Evolutionary conservation across 164 flowering plant genomes (phyloP), one percentile per base, ranked within the genome.

Genomic region (Saururus chinensis): DNA sequence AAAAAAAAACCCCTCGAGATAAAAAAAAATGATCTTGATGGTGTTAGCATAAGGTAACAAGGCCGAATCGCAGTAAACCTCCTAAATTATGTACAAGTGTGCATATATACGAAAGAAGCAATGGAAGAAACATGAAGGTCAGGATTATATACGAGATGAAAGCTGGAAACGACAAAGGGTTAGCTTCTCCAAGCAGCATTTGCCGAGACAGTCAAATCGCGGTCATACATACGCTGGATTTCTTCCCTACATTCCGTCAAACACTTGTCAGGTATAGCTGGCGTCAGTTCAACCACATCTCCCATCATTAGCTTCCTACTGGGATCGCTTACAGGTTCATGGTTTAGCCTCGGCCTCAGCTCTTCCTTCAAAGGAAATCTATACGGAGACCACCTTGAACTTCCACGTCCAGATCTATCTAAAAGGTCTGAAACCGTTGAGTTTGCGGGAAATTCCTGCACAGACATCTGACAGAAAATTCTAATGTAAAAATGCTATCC

Each of bases 191-290:
- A 60, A 40, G 83, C 42, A 59, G 80, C 60, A 22, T 71, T 51
- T 51, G 68, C 56, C 7, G 84, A 60, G 9, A 74, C 70, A 9
- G 80, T 56, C 9, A 66, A 52, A 35, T 80, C 91, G 1, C 79
- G 64, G 57, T 85, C 77, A 56, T 90, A 95, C 99, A 95, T 90
- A 0, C 99, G 86, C 73, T 87, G 87, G 58, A 93, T 90, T 79
- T 85, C 91, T 70, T 90, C 95, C 71, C 97, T 80, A 74, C 82
- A 90, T 64, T 79, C 89, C 0, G 74, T 79, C 74, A 93, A 61
- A 9, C 91, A 87, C 67, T 84, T 81, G 68, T 87, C 86, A 0
- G 97, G 81, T 53, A 95, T 80, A 57, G 90, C 68, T 0, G 95
- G 97, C 20, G 91, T 81, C n/a, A 95, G 76, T 68, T 95, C 95